A percentile compares a stretch with the other conserved stretches of the same genome.
Conservation (phyloP, 176 grass and related monocot species). For the Cenchrus fungigraminus region DNA sequence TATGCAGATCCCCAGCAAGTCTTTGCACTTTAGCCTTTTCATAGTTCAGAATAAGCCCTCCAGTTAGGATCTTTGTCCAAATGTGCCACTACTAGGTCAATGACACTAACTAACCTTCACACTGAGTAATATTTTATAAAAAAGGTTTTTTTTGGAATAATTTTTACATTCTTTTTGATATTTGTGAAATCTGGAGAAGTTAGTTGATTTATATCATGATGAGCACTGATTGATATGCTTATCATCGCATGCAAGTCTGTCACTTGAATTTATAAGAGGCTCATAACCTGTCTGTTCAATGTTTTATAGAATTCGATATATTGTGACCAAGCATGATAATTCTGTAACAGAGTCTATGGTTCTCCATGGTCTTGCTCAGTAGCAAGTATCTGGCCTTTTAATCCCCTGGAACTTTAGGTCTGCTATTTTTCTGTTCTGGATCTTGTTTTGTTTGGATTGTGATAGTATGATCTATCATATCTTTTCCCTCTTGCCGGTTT, state of each 20-base stretch:
- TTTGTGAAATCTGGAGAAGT: too few species aligned
- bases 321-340: not conserved
- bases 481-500: too few species aligned
- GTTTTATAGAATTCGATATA: constrained; percentile 16
- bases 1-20: too few species aligned
- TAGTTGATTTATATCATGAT: too few species aligned
- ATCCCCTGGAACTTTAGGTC: too few species aligned
- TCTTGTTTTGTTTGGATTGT: too few species aligned
- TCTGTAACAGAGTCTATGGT: not conserved
- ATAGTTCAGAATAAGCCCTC: not conserved
- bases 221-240: too few species aligned
- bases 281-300: not conserved
- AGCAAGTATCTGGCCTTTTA: too few species aligned
- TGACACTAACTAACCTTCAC: not conserved
- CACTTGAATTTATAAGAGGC: not conserved
- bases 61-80: constrained; percentile 2
- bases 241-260: not conserved
- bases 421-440: too few species aligned
- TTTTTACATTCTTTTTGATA: too few species aligned
- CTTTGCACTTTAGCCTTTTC: not conserved
- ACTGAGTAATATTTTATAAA: not conserved
- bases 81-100: not conserved
- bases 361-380: too few species aligned
- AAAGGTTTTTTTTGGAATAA: not conserved
- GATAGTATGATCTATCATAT: too few species aligned